Evolutionary conservation across 176 grass and related monocot genomes (phyloP), one percentile per base, ranked within the genome.

Genomic region (Tuctoria greenei): DNA sequence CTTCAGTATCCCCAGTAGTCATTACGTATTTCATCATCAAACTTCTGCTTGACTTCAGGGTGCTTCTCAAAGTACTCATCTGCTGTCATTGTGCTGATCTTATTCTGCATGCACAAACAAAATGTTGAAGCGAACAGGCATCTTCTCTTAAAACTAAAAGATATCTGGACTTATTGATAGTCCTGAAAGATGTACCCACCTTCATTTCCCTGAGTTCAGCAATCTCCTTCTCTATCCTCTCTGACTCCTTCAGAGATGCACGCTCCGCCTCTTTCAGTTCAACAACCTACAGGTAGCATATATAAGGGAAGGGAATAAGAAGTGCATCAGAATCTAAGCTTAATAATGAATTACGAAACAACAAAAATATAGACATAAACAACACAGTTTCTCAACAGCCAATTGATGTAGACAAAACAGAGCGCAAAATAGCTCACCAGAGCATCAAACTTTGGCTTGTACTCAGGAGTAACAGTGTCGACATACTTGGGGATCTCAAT

Each of bases 1-100:
- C 62, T 67, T 96, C 83, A 96, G 68, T 96, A 96, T 55, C 93
- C 93, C 93, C 93, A 96, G 67, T 92, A 60, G 49, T 96, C 93
- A 16, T 96, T 96, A 67, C 87, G 90, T 66, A 96, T 96, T 86
- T 96, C 93, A 67, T 93, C 91, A 36, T 93, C 91, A 21, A 90
- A 90, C 71, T 87, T 90, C 81, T 93, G 51, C 84, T 85, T 90
- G 15, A 93, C 67, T 82, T 90, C 87, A 42, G 91, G 91, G 68
- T 93, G 78, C 84, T 80, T 93, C 68, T 76, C 87, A 37, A 93
- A 93, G 83, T 90, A 93, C 57, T 91, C 88, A 57, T 95, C 86
- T 0, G 88, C 92, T 47, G 92, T 95, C 92, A 95, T 95, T 20
- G 88, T 95, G 72, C 88, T 88, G n/a, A 95, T 88, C 75, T 90